Evolutionary conservation across 306 rosid genomes (phyloP).

Genomic region (Rosa chinensis): DNA sequence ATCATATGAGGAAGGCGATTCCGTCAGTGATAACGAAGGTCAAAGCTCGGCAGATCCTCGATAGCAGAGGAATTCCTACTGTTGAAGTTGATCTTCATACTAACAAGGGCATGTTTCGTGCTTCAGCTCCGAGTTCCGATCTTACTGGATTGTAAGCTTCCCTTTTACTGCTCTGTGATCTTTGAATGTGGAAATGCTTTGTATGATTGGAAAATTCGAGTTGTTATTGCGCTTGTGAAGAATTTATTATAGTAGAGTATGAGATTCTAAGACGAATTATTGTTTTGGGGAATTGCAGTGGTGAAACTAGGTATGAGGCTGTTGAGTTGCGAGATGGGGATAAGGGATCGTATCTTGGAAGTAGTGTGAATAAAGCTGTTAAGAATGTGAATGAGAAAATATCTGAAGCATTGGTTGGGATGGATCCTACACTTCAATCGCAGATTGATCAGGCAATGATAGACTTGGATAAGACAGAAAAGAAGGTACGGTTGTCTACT

Average conservation of each 20-base stretch:
- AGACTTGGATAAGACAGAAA: conserved; percentile 93
- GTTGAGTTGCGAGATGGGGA: conserved; percentile 90
- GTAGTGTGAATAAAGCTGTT: conserved; percentile 80
- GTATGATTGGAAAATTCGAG: background rate
- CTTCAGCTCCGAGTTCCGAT: conserved; percentile 85
- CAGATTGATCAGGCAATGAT: conserved; percentile 96
- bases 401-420: conserved; percentile 83
- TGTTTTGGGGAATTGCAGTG: background rate
- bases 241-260: background rate
- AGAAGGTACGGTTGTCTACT: conserved; percentile 53
- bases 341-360: conserved; percentile 80
- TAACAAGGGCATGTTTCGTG: conserved; percentile 76
- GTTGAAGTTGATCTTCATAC: conserved; percentile 87
- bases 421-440: conserved; percentile 88
- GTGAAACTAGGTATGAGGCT: conserved; percentile 76
- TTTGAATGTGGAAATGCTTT: background rate
- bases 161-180: background rate
- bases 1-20: conserved; percentile 72
- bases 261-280: background rate
- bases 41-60: conserved; percentile 94
- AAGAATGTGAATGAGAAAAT: conserved; percentile 83
- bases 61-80: conserved; percentile 96
- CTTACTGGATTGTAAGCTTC: conserved; percentile 64
- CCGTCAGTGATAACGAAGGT: conserved; percentile 74
- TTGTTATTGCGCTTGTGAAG: background rate